Percentiles rank a stretch among this genome's conserved stretches.
These are phyloP conservation scores for Globisporangium abappressorium DNA, from an alignment of 352 stramenopile species.

Conservation along the genomic window DNA sequence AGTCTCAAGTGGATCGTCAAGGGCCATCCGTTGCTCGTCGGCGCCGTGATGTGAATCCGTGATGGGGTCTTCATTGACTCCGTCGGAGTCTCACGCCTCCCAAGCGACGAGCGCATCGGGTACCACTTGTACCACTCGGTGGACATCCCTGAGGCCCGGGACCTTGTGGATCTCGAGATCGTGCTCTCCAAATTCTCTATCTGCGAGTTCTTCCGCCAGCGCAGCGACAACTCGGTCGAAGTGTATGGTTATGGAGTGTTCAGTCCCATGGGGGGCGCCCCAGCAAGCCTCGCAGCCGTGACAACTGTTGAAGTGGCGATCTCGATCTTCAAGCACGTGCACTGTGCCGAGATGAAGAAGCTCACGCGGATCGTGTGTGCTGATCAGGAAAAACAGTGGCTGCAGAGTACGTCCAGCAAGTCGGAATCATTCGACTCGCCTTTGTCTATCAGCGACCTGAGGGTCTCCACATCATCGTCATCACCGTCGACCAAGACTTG, in stretches of 20 bases:
- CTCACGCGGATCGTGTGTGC: not conserved
- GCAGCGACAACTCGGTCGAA: not conserved
- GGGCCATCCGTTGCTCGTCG: not conserved
- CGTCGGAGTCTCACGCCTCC: slow-evolving; percentile 24
- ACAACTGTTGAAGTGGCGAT: not conserved
- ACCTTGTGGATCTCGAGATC: not conserved
- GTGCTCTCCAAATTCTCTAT: not conserved
- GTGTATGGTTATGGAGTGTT: not conserved
- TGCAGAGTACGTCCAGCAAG: no score
- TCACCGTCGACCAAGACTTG: no score
- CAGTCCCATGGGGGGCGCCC: not conserved
- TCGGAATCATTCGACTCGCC: no score
- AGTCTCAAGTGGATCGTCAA: not conserved
- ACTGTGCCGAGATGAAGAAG: slow-evolving; percentile 21
- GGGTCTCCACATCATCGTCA: no score
- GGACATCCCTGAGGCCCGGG: not conserved
- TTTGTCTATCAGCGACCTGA: no score
- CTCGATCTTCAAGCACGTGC: not conserved
- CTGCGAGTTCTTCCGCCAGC: slow-evolving; percentile 3
- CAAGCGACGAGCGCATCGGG: not conserved
- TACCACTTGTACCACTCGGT: slow-evolving; percentile 3
- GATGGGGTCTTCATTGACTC: slow-evolving; percentile 47
- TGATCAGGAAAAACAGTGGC: no score
- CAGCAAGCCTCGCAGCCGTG: not conserved
- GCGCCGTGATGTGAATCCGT: not conserved